phyloP scores from a whole-genome alignment of 371 early-diverging fungal species.

The Mortierella sp. region DNA sequence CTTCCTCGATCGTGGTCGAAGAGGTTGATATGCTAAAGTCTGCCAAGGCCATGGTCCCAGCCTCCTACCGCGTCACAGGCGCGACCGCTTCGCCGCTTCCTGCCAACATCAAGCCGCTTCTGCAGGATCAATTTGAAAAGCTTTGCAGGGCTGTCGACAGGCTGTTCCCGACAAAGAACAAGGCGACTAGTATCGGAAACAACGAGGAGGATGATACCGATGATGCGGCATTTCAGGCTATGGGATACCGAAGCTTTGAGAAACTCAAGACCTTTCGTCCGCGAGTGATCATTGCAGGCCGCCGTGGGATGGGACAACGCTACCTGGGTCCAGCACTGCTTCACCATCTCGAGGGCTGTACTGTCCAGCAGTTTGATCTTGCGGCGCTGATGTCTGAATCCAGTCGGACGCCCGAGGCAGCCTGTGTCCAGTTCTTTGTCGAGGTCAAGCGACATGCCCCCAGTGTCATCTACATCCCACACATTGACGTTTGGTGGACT shows the following conservation, averaged over 20 bases:
- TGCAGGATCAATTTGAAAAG: conserved; percentile 31
- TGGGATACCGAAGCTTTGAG: conserved; percentile 54
- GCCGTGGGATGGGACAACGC: conserved; percentile 66
- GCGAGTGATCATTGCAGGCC: conserved; percentile 66
- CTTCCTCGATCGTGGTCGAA: conserved; percentile 60
- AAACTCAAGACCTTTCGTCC: conserved; percentile 62
- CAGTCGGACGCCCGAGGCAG: conserved; percentile 61
- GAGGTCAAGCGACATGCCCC: conserved; percentile 69
- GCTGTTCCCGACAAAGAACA: conserved; percentile 28
- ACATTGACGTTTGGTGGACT: conserved; percentile 64
- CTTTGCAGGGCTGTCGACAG: conserved; percentile 28
- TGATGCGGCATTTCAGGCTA: conserved; percentile 37
- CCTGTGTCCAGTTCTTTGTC: conserved; percentile 62
- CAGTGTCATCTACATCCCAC: conserved; percentile 66
- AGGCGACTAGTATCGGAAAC: conserved; percentile 12
- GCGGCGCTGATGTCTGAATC: conserved; percentile 59
- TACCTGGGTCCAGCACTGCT: conserved; percentile 64
- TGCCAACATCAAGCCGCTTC: conserved; percentile 53
- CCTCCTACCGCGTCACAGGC: conserved; percentile 60
- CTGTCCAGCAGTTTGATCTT: conserved; percentile 61
- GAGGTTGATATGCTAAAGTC: conserved; percentile 66
- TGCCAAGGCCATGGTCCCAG: conserved; percentile 63
- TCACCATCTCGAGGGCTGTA: conserved; percentile 63
- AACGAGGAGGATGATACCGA: conserved; percentile 32
- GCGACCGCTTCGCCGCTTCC: conserved; percentile 63